Base-by-base conservation (phyloP, 2,329 filamentous ascomycete genomes). In the Drechslerella dactyloides region DNA sequence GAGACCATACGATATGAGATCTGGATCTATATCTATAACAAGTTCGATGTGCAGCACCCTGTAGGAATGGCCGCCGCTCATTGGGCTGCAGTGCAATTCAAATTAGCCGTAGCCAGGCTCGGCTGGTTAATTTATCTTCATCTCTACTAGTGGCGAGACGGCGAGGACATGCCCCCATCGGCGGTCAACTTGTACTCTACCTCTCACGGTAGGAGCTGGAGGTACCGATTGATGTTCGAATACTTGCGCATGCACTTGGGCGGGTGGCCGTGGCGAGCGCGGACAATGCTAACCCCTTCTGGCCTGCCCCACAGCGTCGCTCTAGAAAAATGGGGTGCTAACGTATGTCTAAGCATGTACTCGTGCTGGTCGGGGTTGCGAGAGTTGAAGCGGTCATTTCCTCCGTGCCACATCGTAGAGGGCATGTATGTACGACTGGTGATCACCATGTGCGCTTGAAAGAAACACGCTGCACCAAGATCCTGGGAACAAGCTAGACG, bases 81-180 rank as follows among this genome's bases (percentile, higher is more conserved):
- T 42, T 42, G 37, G 33, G 37, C 24, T 24, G 23, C 23, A 51
- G 51, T 51, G 27, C 40, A 50, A 50, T 51, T 35, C 40, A n/a
- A n/a, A n/a, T n/a, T 33, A 42, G 33, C 33, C 59, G 17, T 19
- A 53, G 54, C 54, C 50, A 56, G 66, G n/a, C 44, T 50, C 46
- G 2, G 40, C 42, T 50, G 40, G 35, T 58, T 63, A 52, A 40
- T 37, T 6, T 46, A 35, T 35, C 30, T 46, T 15, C 17, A n/a
- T n/a, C 40, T 48, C 44, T 42, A 11, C 30, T 54, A 23, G 11
- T 17, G 11, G n/a, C 58, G 54, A 70, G 65, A 59, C 58, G 58
- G 40, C n/a, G 37, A 51, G 57, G 56, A 69, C 44, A 57, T 69
- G 53, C n/a, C n/a, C n/a, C n/a, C n/a, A n/a, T n/a, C n/a, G n/a